Conservation (phyloP, 805 yeast species). For the Grigorovia transvaalensis region DNA sequence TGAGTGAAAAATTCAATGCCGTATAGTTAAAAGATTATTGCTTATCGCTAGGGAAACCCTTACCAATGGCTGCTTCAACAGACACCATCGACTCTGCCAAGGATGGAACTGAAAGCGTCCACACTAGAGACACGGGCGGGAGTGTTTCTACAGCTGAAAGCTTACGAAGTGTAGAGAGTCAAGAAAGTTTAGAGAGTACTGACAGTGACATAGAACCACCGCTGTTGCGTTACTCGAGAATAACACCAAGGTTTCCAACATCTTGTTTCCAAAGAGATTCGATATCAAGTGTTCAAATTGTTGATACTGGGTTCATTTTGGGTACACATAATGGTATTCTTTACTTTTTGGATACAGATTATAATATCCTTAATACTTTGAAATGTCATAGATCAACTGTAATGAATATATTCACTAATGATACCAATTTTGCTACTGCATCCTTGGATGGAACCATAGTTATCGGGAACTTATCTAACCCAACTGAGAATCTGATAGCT, state of each 20-base stretch:
- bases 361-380: conserved; percentile 55
- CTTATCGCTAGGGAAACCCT: too few relatives aligned
- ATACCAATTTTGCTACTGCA: conserved; percentile 68
- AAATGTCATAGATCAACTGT: conserved; percentile 83
- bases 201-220: conserved; percentile 51
- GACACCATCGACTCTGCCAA: conserved; percentile 8
- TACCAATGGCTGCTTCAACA: too few relatives aligned
- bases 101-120: conserved; percentile 6
- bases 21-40: too few relatives aligned
- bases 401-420: conserved; percentile 62
- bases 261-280: conserved; percentile 68
- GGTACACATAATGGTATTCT: conserved; percentile 86
- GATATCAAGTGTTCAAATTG: conserved; percentile 57
- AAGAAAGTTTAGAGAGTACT: conserved; percentile 27
- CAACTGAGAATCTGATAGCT: conserved; percentile 48
- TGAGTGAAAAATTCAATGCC: too few relatives aligned
- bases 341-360: conserved; percentile 53
- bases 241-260: conserved; percentile 53
- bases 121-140: too few relatives aligned
- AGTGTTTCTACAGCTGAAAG: too few relatives aligned
- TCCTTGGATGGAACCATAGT: conserved; percentile 92
- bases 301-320: conserved; percentile 54
- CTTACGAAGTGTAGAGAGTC: conserved; percentile 10
- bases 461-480: conserved; percentile 51
- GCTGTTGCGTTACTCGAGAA: conserved; percentile 59